Evolutionary conservation across 2,329 filamentous ascomycete species (phyloP).

Genomic region (Penicillium italicum): DNA sequence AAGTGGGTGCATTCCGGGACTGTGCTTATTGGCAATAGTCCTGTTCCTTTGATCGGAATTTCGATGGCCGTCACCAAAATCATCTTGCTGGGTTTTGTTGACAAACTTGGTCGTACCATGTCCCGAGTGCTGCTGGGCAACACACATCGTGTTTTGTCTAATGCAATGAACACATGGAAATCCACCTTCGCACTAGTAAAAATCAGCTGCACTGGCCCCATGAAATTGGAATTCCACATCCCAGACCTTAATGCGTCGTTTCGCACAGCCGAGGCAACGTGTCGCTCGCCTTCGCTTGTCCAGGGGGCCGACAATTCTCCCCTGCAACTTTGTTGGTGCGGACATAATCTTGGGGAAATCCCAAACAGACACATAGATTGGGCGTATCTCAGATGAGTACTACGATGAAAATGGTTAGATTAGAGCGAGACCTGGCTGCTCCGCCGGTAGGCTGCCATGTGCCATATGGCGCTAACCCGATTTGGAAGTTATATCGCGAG

Average conservation of each 20-base stretch:
- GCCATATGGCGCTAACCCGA: not conserved
- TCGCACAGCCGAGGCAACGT: slow-evolving; percentile 4
- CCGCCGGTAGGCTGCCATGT: not conserved
- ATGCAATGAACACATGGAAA: not conserved
- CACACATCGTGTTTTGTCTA: not conserved
- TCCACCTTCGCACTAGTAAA: not conserved
- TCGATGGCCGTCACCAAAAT: not conserved
- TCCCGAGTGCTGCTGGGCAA: not conserved
- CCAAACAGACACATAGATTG: not conserved
- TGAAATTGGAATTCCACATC: not conserved
- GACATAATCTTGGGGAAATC: not conserved
- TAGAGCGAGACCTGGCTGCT: not conserved
- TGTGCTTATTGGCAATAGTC: not conserved
- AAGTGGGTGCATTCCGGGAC: not conserved
- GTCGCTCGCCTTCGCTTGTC: slow-evolving; percentile 6
- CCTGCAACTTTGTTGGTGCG: not conserved
- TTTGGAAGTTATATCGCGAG: not conserved
- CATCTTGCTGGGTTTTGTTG: not conserved
- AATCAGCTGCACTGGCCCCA: not conserved
- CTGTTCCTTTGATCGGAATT: not conserved
- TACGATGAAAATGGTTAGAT: not conserved
- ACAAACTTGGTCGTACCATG: not conserved
- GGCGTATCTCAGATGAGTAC: not conserved
- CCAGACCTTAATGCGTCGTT: slow-evolving; percentile 7
- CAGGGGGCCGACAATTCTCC: slow-evolving; percentile 3